Conservation (phyloP, 2,329 filamentous ascomycete genomes). For the Hypoxylon sp. region DNA sequence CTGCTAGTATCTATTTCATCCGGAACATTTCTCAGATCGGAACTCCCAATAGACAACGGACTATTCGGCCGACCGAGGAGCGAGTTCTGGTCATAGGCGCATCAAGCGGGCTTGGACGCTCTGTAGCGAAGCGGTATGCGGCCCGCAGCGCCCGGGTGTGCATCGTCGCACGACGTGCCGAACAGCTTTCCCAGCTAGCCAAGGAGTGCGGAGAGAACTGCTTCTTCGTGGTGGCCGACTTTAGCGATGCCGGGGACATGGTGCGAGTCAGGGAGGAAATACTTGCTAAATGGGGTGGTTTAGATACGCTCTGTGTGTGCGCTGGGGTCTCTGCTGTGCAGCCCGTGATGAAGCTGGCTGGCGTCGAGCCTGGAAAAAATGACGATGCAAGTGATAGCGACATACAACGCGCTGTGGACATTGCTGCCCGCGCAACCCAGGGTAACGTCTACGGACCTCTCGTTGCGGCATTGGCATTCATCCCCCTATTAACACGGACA, state of each 20-base stretch:
- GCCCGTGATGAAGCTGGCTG: slow-evolving; percentile 53
- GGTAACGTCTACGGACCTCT: slow-evolving; percentile 55
- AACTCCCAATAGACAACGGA: slow-evolving; percentile 22
- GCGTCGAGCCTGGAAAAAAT: slow-evolving; percentile 30
- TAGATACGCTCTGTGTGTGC: slow-evolving; percentile 54
- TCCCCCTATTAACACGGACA: slow-evolving; percentile 53
- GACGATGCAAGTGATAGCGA: slow-evolving; percentile 45
- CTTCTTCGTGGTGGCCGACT: slow-evolving; percentile 51
- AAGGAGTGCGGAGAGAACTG: slow-evolving; percentile 50
- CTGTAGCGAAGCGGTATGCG: slow-evolving; percentile 51
- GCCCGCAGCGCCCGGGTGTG: slow-evolving; percentile 52
- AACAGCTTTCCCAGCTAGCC: slow-evolving; percentile 48
- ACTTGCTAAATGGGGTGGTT: slow-evolving; percentile 49
- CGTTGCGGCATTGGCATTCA: slow-evolving; percentile 51
- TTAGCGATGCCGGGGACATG: slow-evolving; percentile 51
- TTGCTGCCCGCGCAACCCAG: slow-evolving; percentile 48
- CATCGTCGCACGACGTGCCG: slow-evolving; percentile 51
- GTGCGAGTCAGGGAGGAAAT: slow-evolving; percentile 48
- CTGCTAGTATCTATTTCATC: slow-evolving; percentile 35
- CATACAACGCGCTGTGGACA: slow-evolving; percentile 48
- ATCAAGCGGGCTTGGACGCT: slow-evolving; percentile 54
- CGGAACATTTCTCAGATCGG: slow-evolving; percentile 22
- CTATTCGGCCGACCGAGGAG: slow-evolving; percentile 44
- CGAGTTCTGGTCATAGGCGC: slow-evolving; percentile 55
- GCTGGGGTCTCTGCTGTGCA: slow-evolving; percentile 56